Evolutionary conservation across 768 basidiomycete genomes (phyloP), one percentile per base, ranked within the genome.

Genomic region (Tulasnella sp.): DNA sequence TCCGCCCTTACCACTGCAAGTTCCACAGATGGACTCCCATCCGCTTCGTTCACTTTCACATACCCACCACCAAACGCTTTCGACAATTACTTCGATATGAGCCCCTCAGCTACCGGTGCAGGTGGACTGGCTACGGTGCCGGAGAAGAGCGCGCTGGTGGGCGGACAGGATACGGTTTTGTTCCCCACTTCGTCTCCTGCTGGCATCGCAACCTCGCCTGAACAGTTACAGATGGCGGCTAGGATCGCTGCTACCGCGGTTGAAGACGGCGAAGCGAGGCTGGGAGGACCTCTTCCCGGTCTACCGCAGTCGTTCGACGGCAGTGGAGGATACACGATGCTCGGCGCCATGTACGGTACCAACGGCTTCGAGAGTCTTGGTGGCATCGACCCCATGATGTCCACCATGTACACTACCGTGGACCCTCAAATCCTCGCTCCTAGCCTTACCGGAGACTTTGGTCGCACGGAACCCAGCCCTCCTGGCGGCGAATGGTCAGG

Each of bases 381-480:
- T 75, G 79, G 73, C 42, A 75, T 80, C 18, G 79, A 75, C 74
- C 78, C 78, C 19, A 72, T 48, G 42, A 38, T 79, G 42, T 73
- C 76, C 34, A 75, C 79, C 31, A 31, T 74, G 39, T 86, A 83
- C 82, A 86, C 85, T 0, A 85, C 85, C 76, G 93, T 98, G 80
- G 95, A 98, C 86, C 97, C 97, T n/a, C 95, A 97, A 86, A 93
- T 97, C 68, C 85, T 89, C 83, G 76, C 81, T 87, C n/a, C 84
- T 86, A 56, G 62, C 86, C 87, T 71, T 79, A 81, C 75, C 86
- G 87, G 46, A 83, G 84, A 80, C 84, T 87, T 16, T 88, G 88
- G 83, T 85, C 88, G 62, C 87, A 87, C 81, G 39, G 93, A 92
- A 83, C 87, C 91, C 68, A 95, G 92, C 84, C 93, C 94, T 8